Conservation (phyloP, 1,284 basidiomycete species). For the Puccinia horiana region DNA sequence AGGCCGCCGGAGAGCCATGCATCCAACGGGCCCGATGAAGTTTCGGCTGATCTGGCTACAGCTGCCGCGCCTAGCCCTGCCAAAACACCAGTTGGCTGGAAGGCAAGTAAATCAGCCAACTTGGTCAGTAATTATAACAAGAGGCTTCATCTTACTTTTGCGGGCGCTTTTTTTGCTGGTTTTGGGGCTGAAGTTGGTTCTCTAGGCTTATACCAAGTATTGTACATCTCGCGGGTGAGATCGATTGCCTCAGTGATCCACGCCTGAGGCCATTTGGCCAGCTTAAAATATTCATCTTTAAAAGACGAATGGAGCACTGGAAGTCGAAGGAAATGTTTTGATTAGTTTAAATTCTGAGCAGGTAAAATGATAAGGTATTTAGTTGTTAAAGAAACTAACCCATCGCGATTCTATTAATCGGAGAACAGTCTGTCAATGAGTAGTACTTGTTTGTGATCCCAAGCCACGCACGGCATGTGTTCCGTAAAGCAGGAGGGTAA, state of each 20-base stretch:
- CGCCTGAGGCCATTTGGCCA: neutral
- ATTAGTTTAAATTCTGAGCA: neutral
- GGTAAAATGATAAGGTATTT: neutral
- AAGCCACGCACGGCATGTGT: neutral
- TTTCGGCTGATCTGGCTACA: neutral
- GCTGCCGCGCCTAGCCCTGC: neutral
- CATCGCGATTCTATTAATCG: neutral
- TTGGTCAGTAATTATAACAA: neutral
- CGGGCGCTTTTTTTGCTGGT: neutral
- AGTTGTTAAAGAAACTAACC: neutral
- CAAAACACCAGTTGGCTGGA: conserved; percentile 11
- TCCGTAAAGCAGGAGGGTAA: conserved; percentile 13
- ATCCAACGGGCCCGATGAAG: neutral
- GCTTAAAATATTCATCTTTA: conserved; percentile 15
- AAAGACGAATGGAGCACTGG: conserved; percentile 1
- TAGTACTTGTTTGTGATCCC: conserved; percentile 8
- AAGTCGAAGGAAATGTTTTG: neutral
- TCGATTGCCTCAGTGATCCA: conserved; percentile 14
- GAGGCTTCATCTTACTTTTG: neutral
- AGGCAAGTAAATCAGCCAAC: neutral
- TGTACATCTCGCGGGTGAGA: neutral
- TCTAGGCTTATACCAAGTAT: neutral
- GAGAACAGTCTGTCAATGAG: neutral
- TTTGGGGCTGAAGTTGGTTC: neutral
- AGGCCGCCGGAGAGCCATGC: neutral